Base-by-base conservation (phyloP, 768 basidiomycete species). In the Phlegmacium glaucopus region DNA sequence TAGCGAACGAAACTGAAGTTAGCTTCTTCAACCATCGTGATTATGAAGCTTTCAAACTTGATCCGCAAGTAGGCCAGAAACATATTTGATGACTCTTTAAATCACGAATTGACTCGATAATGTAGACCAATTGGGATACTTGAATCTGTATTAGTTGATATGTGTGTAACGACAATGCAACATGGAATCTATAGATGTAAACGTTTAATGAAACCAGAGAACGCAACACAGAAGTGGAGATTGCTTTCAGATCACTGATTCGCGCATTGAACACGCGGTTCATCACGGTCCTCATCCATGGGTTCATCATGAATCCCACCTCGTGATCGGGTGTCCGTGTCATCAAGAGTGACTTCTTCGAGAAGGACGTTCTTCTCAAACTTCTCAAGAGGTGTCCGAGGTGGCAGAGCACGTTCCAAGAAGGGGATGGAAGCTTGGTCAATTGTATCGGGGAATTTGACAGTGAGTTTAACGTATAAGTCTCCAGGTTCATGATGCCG, bases 401-500 rank as follows among this genome's bases (percentile, higher is more conserved):
- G 78, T 4, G 94, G 90, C 1, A 99, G 81, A 15, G 91, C 94
- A 25, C 77, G 66, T 69, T 98, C 94, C 50, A 98, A 83, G 16
- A 83, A 68, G 15, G 78, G 75, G 56, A 93, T 85, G 30, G 74
- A 70, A 27, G 75, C 71, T 27, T 82, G 72, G 49, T 87, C 79
- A 65, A 99, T 79, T 46, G 68, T 61, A 26, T 93, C 90, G 30
- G 96, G 96, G 82, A 98, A 99, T 49, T 76, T 81, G 61, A 99
- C 90, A 52, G 76, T 75, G 57, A 98, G 70, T 62, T 85, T 88
- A 67, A 99, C 78, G 64, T 82, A 93, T 50, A 99, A 79, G 68
- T 98, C 93, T 32, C 96, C 96, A 34, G 85, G 80, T 63, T 99
- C 94, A 70, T 98, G 96, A 70, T 98, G 95, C 51, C 96, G 85